Evolutionary conservation across 345 rosid genomes (phyloP).

Genomic region (Bruguiera parviflora): DNA sequence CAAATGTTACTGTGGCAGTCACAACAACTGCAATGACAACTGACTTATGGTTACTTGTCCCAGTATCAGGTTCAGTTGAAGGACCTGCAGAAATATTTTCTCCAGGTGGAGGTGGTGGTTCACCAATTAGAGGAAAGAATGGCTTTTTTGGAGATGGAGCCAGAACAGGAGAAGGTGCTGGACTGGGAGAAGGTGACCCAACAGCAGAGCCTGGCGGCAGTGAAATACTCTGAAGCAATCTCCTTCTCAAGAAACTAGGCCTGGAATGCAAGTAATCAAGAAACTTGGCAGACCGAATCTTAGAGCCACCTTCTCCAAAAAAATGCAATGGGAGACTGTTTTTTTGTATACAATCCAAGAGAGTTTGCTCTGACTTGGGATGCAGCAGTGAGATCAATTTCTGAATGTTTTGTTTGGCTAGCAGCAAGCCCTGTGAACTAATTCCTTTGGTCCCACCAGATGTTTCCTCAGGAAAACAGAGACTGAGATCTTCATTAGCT

Average conservation of each 20-base stretch:
- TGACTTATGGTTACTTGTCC: slow-evolving; percentile 29
- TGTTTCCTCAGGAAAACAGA: slow-evolving; percentile 39
- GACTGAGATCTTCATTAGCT: slow-evolving; percentile 38
- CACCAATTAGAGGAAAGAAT: slow-evolving; percentile 26
- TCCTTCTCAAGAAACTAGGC: slow-evolving; percentile 26
- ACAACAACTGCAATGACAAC: slow-evolving; percentile 64
- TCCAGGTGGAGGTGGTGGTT: slow-evolving; percentile 28
- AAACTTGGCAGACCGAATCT: slow-evolving; percentile 30
- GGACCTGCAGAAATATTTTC: slow-evolving; percentile 26
- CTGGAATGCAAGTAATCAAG: slow-evolving; percentile 27
- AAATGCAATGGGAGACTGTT: slow-evolving; percentile 32
- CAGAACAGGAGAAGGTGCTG: slow-evolving; percentile 27
- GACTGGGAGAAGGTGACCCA: slow-evolving; percentile 23
- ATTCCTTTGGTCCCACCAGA: slow-evolving; percentile 15
- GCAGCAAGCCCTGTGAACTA: slow-evolving; percentile 20
- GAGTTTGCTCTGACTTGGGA: slow-evolving; percentile 41
- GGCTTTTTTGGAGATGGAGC: slow-evolving; percentile 13
- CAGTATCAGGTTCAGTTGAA: slow-evolving; percentile 18
- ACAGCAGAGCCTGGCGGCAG: slow-evolving; percentile 29
- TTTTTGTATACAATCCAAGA: slow-evolving; percentile 56
- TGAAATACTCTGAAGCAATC: slow-evolving; percentile 30
- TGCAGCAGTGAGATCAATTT: slow-evolving; percentile 39
- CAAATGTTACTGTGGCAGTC: slow-evolving; percentile 67
- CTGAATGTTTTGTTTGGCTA: slow-evolving; percentile 35
- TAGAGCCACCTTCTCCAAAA: slow-evolving; percentile 40